These are phyloP conservation scores for Botrytis fragariae DNA, from an alignment of 2,329 filamentous ascomycete genomes.

Conservation along the genomic window DNA sequence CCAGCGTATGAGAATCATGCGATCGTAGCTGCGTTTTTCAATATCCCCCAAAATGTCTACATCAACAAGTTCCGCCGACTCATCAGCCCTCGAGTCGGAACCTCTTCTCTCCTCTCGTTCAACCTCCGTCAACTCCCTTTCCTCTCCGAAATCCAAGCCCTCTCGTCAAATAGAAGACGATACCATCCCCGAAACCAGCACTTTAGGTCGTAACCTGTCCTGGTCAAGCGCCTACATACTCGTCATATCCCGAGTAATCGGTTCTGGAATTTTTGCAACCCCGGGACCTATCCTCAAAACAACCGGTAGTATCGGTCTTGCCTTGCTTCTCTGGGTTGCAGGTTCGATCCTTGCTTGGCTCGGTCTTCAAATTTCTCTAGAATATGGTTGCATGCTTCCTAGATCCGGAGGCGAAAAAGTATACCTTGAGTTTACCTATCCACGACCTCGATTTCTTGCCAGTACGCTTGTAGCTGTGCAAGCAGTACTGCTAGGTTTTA, in stretches of 20 bases:
- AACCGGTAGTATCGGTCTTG: constrained; percentile 60
- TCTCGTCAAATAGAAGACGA: constrained; percentile 48
- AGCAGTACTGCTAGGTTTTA: constrained; percentile 50
- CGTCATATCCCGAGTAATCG: constrained; percentile 35
- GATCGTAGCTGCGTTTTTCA: background rate
- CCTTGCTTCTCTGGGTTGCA: constrained; percentile 53
- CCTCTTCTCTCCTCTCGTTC: constrained; percentile 25
- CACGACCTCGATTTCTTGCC: constrained; percentile 50
- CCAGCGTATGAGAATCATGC: background rate
- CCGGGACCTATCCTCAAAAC: constrained; percentile 66
- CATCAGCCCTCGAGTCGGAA: constrained; percentile 9
- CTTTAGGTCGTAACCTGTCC: constrained; percentile 48
- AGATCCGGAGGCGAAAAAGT: constrained; percentile 52
- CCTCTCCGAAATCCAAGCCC: constrained; percentile 18
- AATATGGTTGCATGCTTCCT: constrained; percentile 48
- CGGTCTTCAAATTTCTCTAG: constrained; percentile 46
- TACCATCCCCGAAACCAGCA: constrained; percentile 57
- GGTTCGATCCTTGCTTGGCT: constrained; percentile 46
- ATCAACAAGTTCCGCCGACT: background rate
- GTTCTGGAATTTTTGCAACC: constrained; percentile 39
- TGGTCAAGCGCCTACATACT: constrained; percentile 35
- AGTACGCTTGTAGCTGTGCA: constrained; percentile 53
- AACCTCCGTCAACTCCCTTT: constrained; percentile 15
- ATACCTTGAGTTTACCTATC: constrained; percentile 54
- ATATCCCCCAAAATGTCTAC: background rate